Conservation (phyloP, 345 rosid species). For the Eucalyptus tenuipes region DNA sequence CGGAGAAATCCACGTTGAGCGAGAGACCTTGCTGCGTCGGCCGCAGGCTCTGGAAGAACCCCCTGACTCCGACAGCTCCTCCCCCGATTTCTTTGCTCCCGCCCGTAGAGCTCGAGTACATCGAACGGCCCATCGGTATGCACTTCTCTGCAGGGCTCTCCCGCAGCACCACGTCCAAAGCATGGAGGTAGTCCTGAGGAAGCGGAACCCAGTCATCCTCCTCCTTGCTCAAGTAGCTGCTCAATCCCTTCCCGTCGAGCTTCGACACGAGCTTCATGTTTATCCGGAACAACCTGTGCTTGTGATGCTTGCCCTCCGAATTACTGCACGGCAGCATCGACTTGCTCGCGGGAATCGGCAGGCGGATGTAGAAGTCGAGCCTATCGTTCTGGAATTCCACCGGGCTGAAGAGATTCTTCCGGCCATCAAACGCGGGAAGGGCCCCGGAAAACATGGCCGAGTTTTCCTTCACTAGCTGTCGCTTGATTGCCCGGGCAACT, state of each 20-base stretch:
- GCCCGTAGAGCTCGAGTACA: slow-evolving; percentile 72
- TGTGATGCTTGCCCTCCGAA: slow-evolving; percentile 35
- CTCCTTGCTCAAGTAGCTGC: slow-evolving; percentile 51
- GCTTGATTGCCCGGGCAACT: slow-evolving; percentile 75
- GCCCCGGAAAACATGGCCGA: slow-evolving; percentile 40
- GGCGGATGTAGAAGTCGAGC: slow-evolving; percentile 77
- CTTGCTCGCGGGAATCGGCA: slow-evolving; percentile 58
- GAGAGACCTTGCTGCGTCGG: slow-evolving; percentile 93
- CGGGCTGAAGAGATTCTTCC: slow-evolving; percentile 71
- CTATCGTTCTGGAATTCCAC: slow-evolving; percentile 76
- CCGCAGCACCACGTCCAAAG: slow-evolving; percentile 84
- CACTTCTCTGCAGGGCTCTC: slow-evolving; percentile 81
- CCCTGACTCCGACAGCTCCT: slow-evolving; percentile 83
- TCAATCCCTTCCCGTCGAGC: slow-evolving; percentile 65
- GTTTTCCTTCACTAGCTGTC: slow-evolving; percentile 57
- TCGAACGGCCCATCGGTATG: slow-evolving; percentile 59
- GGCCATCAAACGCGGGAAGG: slow-evolving; percentile 76
- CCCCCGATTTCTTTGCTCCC: slow-evolving; percentile 83
- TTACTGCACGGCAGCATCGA: slow-evolving; percentile 6
- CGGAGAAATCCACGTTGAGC: slow-evolving; percentile 82
- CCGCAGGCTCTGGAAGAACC: slow-evolving; percentile 91
- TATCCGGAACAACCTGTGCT: slow-evolving; percentile 56
- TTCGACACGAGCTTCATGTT: slow-evolving; percentile 72
- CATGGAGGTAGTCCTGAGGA: slow-evolving; percentile 90
- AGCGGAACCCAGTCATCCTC: slow-evolving; percentile 65